Conservation (phyloP, 78 protist species). For the Polysphondylium violaceum region DNA sequence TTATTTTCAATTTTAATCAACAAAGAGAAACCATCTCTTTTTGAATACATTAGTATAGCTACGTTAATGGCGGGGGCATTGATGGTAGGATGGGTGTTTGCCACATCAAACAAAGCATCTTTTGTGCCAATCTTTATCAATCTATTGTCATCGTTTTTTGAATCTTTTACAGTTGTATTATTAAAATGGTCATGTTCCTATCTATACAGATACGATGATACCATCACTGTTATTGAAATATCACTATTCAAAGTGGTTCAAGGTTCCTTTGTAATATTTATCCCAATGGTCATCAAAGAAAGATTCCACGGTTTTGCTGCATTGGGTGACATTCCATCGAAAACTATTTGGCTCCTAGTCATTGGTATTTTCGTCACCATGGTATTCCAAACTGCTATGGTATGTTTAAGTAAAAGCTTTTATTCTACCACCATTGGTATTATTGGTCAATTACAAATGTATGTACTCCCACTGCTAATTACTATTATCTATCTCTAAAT, state of each 20-base stretch:
- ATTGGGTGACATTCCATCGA: not conserved
- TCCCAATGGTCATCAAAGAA: slow-evolving; percentile 40
- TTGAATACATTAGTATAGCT: slow-evolving; percentile 17
- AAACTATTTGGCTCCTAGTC: slow-evolving; percentile 7
- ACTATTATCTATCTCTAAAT: not conserved
- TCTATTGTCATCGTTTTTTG: slow-evolving; percentile 39
- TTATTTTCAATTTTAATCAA: slow-evolving; percentile 58
- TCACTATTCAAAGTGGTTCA: slow-evolving; percentile 44
- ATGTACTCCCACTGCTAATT: not conserved
- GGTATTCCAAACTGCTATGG: slow-evolving; percentile 40
- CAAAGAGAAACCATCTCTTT: slow-evolving; percentile 54
- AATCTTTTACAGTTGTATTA: slow-evolving; percentile 42
- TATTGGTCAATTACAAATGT: slow-evolving; percentile 45
- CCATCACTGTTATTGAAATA: slow-evolving; percentile 50
- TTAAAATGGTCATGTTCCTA: slow-evolving; percentile 64
- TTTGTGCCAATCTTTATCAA: slow-evolving; percentile 40
- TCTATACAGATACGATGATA: slow-evolving; percentile 37
- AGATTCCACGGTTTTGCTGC: slow-evolving; percentile 18
- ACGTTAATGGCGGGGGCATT: slow-evolving; percentile 51
- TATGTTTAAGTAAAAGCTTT: slow-evolving; percentile 50
- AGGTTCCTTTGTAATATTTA: slow-evolving; percentile 34
- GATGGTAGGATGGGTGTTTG: slow-evolving; percentile 24
- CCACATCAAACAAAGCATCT: not conserved
- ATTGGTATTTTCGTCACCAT: slow-evolving; percentile 59
- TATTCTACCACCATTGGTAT: slow-evolving; percentile 53